These are phyloP conservation scores for Plenodomus biglobosus DNA, from an alignment of 2,329 filamentous ascomycete species.

Conservation along the genomic window DNA sequence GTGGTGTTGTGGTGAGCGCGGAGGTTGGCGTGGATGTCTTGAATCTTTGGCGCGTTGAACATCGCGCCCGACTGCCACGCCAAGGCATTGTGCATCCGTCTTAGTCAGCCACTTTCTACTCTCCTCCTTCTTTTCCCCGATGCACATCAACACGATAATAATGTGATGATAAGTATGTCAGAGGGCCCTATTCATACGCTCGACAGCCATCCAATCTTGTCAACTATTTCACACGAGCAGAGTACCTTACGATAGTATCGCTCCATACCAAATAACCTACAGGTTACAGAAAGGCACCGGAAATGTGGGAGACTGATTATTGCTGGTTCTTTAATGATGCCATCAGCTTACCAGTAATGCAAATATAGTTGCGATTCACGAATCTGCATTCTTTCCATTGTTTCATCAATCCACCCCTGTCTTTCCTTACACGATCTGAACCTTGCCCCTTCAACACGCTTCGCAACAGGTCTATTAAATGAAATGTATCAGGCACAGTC, in stretches of 20 bases:
- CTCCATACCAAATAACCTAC: too few relatives aligned
- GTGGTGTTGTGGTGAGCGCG: constrained; percentile 21
- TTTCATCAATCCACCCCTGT: constrained; percentile 8
- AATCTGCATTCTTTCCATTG: not conserved
- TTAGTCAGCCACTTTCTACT: constrained; percentile 7
- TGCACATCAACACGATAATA: too few relatives aligned
- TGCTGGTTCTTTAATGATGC: too few relatives aligned
- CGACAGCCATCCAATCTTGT: too few relatives aligned
- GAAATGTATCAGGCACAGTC: not conserved
- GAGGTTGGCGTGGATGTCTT: constrained; percentile 20
- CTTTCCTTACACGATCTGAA: constrained; percentile 7
- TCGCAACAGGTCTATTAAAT: constrained; percentile 2
- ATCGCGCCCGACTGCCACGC: constrained; percentile 13
- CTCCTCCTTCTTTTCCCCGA: too few relatives aligned
- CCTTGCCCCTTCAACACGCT: constrained; percentile 3
- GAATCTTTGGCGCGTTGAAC: constrained; percentile 23
- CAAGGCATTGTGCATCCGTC: constrained; percentile 1
- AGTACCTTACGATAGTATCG: too few relatives aligned
- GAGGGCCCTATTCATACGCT: too few relatives aligned
- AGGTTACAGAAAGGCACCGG: too few relatives aligned
- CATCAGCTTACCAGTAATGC: not conserved
- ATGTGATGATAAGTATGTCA: too few relatives aligned
- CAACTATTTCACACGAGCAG: too few relatives aligned
- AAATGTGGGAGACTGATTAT: too few relatives aligned
- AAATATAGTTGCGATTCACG: not conserved